These are phyloP conservation scores for Xerocomus spinulosus DNA, from an alignment of 768 basidiomycete species.

Conservation along the genomic window DNA sequence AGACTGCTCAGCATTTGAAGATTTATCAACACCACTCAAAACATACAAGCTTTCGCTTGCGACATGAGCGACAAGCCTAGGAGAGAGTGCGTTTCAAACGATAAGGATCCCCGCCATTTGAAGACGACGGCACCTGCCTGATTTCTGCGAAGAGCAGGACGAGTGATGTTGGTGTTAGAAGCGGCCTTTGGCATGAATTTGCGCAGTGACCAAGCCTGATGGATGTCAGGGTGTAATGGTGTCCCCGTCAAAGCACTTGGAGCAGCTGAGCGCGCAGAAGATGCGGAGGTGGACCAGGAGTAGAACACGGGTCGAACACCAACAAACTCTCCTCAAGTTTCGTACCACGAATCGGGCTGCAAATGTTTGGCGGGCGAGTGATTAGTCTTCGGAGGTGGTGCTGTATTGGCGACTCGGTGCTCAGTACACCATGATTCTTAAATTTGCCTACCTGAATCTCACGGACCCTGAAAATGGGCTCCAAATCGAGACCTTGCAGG, in stretches of 20 bases:
- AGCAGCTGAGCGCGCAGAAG: background rate
- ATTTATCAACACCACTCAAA: background rate
- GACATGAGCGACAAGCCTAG: conserved; percentile 77
- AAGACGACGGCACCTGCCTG: conserved; percentile 43
- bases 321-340: background rate
- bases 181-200: conserved; percentile 63
- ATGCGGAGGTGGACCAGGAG: background rate
- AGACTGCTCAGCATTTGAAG: conserved; percentile 6
- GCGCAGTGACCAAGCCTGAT: background rate
- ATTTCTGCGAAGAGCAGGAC: conserved; percentile 72
- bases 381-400: background rate
- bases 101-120: conserved; percentile 5
- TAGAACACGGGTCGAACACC: background rate
- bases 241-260: conserved; percentile 1
- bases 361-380: background rate
- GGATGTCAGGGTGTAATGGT: background rate
- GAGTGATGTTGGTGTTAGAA: conserved; percentile 33
- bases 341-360: background rate
- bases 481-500: conserved; percentile 13
- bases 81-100: background rate
- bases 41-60: conserved; percentile 78
- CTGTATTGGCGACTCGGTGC: background rate
- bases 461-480: conserved; percentile 15
- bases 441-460: conserved; percentile 16
- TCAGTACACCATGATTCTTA: conserved; percentile 15